Base-by-base conservation (phyloP, 768 basidiomycete species). In the Lepiota venenata region DNA sequence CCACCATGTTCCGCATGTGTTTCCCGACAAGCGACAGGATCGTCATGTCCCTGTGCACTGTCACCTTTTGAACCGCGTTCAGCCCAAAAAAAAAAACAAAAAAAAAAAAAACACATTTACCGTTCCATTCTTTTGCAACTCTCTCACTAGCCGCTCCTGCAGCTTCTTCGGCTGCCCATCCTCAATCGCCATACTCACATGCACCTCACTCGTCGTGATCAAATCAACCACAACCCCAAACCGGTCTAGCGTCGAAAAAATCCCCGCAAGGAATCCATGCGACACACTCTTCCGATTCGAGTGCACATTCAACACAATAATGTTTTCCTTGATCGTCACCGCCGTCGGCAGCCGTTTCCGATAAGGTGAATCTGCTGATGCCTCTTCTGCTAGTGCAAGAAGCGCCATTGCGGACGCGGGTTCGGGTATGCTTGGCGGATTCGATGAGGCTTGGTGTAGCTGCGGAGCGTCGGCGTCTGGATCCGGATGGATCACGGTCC, bases 21-120 rank as follows among this genome's bases (percentile, higher is more conserved):
- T 89, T 88, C 15, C 97, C 97, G 22, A 98, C 97, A 32, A 99
- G 83, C n/a, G 93, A 97, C n/a, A 99, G 82, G 61, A 98, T 98
- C 29, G 93, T 84, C 95, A 99, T 96, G 64, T 94, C 85, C n/a
- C 74, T 73, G 56, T 87, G 85, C 15, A 93, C 74, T 0, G 93
- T 84, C 20, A 97, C 90, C 91, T 37, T n/a, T 18, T 69, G 58
- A 50, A 74, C 76, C 68, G 64, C 74, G 60, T 2, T 71, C 72
- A 64, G 65, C 22, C 12, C 25, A 22, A 15, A n/a, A 18, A 38
- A 7, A 48, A 44, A 32, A 10, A 36, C 36, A 15, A 5, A 7
- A 15, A 47, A 35, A 25, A 38, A 46, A 14, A 37, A 16, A 1
- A 22, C 42, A 53, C 1, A 72, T 85, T 55, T 66, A 94, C 93